phyloP scores from a whole-genome alignment of 169 alveolate genomes.

The Cryptosporidium meleagridis region DNA sequence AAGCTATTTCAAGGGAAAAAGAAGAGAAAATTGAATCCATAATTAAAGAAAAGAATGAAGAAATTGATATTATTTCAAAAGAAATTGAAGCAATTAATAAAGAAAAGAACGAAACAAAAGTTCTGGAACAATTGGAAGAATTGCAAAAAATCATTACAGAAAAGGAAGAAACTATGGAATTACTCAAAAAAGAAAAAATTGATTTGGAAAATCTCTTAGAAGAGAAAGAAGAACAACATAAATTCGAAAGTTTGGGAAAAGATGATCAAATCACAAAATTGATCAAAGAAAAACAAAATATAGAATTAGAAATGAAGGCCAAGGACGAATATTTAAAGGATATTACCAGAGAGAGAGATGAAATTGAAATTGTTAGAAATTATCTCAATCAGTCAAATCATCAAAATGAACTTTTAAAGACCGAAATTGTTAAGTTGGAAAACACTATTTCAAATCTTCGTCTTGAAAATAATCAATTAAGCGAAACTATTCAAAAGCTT shows the following conservation, averaged over 20 bases:
- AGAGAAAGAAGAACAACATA: constrained; percentile 9
- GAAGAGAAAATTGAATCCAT: background rate
- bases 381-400: background rate
- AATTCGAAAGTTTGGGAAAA: background rate
- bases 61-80: background rate
- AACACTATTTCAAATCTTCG: background rate
- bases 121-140: background rate
- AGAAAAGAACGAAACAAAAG: background rate
- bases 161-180: background rate
- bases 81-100: background rate
- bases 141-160: background rate
- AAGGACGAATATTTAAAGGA: background rate
- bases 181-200: background rate
- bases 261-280: background rate
- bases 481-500: constrained; percentile 26
- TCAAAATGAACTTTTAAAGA: background rate
- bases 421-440: constrained; percentile 1
- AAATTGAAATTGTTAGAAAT: background rate
- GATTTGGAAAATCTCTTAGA: background rate
- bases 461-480: background rate
- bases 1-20: background rate
- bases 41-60: background rate
- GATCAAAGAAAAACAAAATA: background rate
- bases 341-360: background rate
- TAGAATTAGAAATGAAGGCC: background rate